Base-by-base conservation (phyloP, 202 grass and related monocot species). In the Bolboschoenoplectus hybrid region DNA sequence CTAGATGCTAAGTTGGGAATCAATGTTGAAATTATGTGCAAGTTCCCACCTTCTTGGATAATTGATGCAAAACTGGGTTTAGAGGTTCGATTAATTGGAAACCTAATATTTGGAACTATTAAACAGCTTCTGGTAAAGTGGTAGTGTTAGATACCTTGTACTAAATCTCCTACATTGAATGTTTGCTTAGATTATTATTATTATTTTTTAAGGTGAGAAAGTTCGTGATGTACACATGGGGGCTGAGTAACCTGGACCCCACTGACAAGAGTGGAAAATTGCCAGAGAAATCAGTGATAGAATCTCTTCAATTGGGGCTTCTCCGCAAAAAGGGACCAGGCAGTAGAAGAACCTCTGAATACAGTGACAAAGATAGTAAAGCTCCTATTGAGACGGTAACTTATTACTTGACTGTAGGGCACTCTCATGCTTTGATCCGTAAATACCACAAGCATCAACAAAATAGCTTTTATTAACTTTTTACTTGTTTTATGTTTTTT, bases 191-290 rank as follows among this genome's bases (percentile, higher is more conserved):
- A 57, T 16, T 45, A 16, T 81, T 93, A 32, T 88, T 4, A 75
- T 36, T 86, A 26, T 26, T 2, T 67, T 84, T 82, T 14, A 67
- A 98, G 96, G 77, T 94, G 80, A 89, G 96, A 69, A 98, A 98
- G 78, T 98, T 90, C 90, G 96, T 98, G 68, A 95, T 95, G 96
- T 98, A 92, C 82, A 98, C 93, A 12, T 98, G 93, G 93, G 93
- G 96, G 40, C 90, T 87, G 63, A 92, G 84, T 89, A 93, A 95
- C 74, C 79, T 98, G 88, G 91, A 94, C 87, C 88, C 87, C 71
- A 91, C 2, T 19, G 88, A 92, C 82, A 95, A 73, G 82, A 95
- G 88, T 77, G 88, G 93, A 69, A 89, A 87, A 85, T 88, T 85
- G 58, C 91, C 88, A 62, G 85, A 85, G 81, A 88, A 71, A 61